These are phyloP conservation scores for Papiliotrema fonsecae DNA, from an alignment of 1,284 basidiomycete species.

Conservation along the genomic window DNA sequence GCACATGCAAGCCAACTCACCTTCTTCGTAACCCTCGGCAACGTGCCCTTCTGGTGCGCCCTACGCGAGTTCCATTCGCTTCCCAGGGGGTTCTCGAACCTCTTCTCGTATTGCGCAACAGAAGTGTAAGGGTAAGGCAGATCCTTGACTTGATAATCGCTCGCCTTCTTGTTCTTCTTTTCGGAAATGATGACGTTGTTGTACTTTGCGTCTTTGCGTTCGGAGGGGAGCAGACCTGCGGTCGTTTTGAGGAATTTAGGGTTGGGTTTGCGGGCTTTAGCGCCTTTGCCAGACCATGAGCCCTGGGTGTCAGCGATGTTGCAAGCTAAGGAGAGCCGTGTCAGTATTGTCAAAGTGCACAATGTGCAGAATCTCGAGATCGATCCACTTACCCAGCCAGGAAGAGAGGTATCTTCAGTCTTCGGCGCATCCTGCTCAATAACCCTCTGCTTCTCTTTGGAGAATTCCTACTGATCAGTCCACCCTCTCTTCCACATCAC, in stretches of 20 bases:
- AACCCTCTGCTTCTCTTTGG: slow-evolving; percentile 70
- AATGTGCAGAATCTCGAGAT: neutral
- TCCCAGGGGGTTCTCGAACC: slow-evolving; percentile 74
- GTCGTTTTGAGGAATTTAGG: slow-evolving; percentile 68
- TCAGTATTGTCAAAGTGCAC: neutral
- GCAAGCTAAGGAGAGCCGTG: too few species aligned
- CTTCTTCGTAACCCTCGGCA: slow-evolving; percentile 82
- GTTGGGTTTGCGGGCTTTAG: slow-evolving; percentile 47
- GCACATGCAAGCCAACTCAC: slow-evolving; percentile 54
- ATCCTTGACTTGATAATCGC: slow-evolving; percentile 81
- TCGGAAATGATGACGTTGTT: slow-evolving; percentile 91
- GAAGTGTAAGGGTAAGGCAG: slow-evolving; percentile 91
- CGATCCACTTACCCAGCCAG: slow-evolving; percentile 73
- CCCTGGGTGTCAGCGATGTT: slow-evolving; percentile 56
- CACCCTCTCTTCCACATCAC: neutral
- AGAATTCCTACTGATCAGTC: slow-evolving; percentile 63
- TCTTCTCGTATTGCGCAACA: slow-evolving; percentile 80
- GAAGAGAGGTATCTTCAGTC: slow-evolving; percentile 81
- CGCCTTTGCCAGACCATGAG: slow-evolving; percentile 80
- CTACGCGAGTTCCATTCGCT: slow-evolving; percentile 89
- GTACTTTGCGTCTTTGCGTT: slow-evolving; percentile 78
- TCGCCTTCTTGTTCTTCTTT: slow-evolving; percentile 86
- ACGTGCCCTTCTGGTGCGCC: slow-evolving; percentile 76
- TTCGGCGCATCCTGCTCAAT: slow-evolving; percentile 78
- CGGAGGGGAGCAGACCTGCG: slow-evolving; percentile 68